Base-by-base conservation (phyloP, 768 basidiomycete species). In the Collybia mongolica region DNA sequence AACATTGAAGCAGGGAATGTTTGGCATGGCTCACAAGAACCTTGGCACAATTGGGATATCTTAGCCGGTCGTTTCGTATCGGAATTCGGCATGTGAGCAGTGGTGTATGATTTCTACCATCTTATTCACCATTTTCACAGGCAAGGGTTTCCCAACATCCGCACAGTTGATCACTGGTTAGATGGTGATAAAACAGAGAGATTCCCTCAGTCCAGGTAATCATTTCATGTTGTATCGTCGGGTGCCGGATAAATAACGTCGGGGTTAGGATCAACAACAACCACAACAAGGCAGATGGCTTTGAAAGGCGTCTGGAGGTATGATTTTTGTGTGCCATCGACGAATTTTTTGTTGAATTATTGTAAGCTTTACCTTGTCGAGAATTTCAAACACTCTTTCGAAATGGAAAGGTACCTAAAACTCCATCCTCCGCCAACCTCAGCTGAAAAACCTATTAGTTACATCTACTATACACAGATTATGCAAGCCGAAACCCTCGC, bases 401-500 rank as follows among this genome's bases (percentile, higher is more conserved):
- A 93, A 58, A 84, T 95, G 66, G 90, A 93, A 60, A 90, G 88
- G 88, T 86, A 46, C 20, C 54, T 56, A 11, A 5, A 29, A 17
- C 17, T 9, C 40, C 44, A 44, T 45, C 29, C n/a, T 15, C 9
- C 44, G 14, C 8, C 22, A 46, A 52, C 28, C 15, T 48, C 37
- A 56, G 55, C 41, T 54, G 28, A 56, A 46, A 19, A 37, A 7
- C 22, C 23, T 26, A 23, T 35, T 56, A 92, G 90, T 65, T 97
- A 95, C 69, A 80, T 91, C 12, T 98, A 93, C 68, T 93, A 90
- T 60, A 96, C 96, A 4, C 96, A 98, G 68, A 72, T 96, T 48
- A 95, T 98, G 91, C 96, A 98, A 68, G 90, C 94, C 3, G 95
- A 98, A 68, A 84, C 89, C 2, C 76, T 98, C 17, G 82, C 85